These are phyloP conservation scores for Metschnikowia continentalis DNA, from an alignment of 805 yeast genomes.

Conservation along the genomic window DNA sequence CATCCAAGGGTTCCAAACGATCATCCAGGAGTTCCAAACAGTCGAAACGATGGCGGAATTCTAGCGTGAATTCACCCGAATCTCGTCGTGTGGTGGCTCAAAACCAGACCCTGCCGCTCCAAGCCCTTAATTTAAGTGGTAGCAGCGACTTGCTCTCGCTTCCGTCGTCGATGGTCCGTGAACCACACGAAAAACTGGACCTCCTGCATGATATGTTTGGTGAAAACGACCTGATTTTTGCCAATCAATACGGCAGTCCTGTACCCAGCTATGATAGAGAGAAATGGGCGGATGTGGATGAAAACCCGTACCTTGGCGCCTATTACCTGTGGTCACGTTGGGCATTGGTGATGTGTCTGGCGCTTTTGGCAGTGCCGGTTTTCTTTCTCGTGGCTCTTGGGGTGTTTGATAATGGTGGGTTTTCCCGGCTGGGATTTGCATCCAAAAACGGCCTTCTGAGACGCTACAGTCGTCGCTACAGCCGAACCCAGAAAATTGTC, in stretches of 20 bases:
- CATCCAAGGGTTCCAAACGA: no score
- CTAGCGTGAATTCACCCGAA: not conserved
- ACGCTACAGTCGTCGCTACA: conserved; percentile 11
- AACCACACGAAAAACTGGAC: conserved; percentile 7
- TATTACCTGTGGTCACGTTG: conserved; percentile 19
- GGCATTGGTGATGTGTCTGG: conserved; percentile 26
- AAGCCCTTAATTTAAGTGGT: not conserved
- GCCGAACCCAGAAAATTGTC: conserved; percentile 25
- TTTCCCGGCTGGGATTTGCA: conserved; percentile 8
- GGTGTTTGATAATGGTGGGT: conserved; percentile 28
- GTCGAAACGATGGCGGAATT: not conserved
- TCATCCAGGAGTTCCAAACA: no score
- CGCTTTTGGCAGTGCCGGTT: conserved; percentile 36
- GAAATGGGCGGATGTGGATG: not conserved
- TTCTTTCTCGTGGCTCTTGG: conserved; percentile 35
- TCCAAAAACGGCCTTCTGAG: conserved; percentile 10
- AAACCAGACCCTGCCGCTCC: not conserved
- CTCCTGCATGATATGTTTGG: conserved; percentile 6
- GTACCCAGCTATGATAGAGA: not conserved
- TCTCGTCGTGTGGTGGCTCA: not conserved
- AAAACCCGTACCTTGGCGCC: not conserved
- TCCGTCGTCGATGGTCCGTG: conserved; percentile 12
- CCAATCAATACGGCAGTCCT: not conserved
- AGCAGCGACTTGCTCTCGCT: conserved; percentile 3
- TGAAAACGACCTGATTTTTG: not conserved